Base-by-base conservation (phyloP, 2,329 filamentous ascomycete genomes). In the Clonostachys sp. region DNA sequence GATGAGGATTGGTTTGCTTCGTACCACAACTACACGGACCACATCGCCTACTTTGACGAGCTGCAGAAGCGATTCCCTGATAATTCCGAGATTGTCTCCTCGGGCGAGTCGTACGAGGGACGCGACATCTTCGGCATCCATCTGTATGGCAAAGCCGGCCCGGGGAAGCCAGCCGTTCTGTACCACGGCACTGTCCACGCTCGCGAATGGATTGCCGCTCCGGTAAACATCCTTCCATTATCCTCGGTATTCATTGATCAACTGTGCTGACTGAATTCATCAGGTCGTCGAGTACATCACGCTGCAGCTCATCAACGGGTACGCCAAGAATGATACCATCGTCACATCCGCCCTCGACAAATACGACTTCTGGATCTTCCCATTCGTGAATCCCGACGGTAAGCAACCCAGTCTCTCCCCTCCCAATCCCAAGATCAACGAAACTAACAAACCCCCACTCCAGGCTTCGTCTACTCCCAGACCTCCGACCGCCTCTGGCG, bases 81-180 rank as follows among this genome's bases (percentile, higher is more conserved):
- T 9, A 74, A 76, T 51, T 72, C 75, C 1, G 66, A 75, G 55
- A 58, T 75, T 6, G 61, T 77, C 6, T 67, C 64, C 3, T 62
- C 69, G 5, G 75, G 75, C 1, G 64, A 59, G 14, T 75, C 73
- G 1, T 66, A 66, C 39, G 59, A 75, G 54, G 72, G 72, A 10
- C 61, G 73, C 30, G 57, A 64, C 47, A 87, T 90, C 44, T 76
- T 78, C 14, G 86, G 82, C 1, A 53, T 79, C 42, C 75, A 78
- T 51, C 61, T 79, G 24, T 78, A 66, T 60, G 75, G 75, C 8
- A 58, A 58, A 2, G 59, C 56, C 12, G 66, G 67, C 2, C 65
- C 63, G n/a, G 71, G 70, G 18, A 75, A 75, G 56, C 72, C 72
- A 20, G 75, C 71, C 16, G 60, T 77, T 30, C 62, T 78, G 17